Evolutionary conservation across 352 stramenopile species (phyloP), one percentile per base, ranked within the genome.

Genomic region (Halophytophthora polymorphica): DNA sequence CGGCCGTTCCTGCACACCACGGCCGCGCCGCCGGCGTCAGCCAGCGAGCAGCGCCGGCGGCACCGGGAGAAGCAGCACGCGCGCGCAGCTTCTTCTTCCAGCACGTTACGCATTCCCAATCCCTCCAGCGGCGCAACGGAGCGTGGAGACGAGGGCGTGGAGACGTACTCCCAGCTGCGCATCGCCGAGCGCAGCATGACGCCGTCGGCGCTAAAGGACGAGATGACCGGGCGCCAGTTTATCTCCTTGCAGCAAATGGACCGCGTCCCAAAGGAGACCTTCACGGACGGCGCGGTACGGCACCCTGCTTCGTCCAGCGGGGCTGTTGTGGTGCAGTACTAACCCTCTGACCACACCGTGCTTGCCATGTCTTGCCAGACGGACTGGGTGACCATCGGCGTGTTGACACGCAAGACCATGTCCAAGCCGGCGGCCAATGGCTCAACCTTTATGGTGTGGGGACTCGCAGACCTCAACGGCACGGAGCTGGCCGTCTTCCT

Each of bases 351-450:
- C 25, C 36, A 10, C 8, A 8, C 6, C 13, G 10, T 33, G n/a
- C 11, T 38, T 25, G 4, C 1, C 42, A 38, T 38, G 23, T 8
- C 44, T 53, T 39, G 36, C 38, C 22, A 86, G 78, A 46, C 78
- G 6, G 83, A 93, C 48, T 93, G 83, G 83, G 80, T 90, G 37
- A 90, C 78, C 33, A 90, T 93, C 50, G 83, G 80, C 22, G 83
- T 90, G 15, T 50, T 91, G 25, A 69, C 69, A 23, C 64, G 80
- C 36, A 93, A 90, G 56, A 88, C 77, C 13, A 50, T 86, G 37
- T 87, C 81, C 29, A 88, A 89, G 44, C 69, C 79, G 33, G 48
- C 75, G 11, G 54, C 75, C 15, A 88, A 80, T 53, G 80, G 80
- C 31, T 80, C 67, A 12, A 77, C 78, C 17, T 93, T 90, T 53